Conservation (phyloP, 2,329 filamentous ascomycete genomes). For the Grosmannia clavigera region DNA sequence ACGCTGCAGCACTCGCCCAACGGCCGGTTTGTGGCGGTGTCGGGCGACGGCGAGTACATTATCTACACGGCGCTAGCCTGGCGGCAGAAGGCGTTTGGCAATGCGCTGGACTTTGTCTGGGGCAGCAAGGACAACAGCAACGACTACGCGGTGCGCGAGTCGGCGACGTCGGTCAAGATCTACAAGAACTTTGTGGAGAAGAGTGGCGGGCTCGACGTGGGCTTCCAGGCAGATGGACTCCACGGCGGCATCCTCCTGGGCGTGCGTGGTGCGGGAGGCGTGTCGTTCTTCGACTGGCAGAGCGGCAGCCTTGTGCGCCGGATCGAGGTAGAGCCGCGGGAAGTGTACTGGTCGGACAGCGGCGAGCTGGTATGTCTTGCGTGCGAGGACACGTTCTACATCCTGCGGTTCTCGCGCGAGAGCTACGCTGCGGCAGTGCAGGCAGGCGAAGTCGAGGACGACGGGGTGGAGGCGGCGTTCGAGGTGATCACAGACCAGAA, state of each 20-base stretch:
- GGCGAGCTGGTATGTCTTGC: slow-evolving; percentile 87
- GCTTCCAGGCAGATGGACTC: slow-evolving; percentile 87
- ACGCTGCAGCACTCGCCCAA: slow-evolving; percentile 94
- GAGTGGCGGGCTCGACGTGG: slow-evolving; percentile 75
- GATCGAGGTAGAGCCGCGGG: slow-evolving; percentile 66
- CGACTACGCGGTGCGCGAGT: slow-evolving; percentile 95
- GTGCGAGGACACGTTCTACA: slow-evolving; percentile 91
- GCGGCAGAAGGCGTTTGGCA: slow-evolving; percentile 95
- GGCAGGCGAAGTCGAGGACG: slow-evolving; percentile 68
- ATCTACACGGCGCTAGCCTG: slow-evolving; percentile 95
- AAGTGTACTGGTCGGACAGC: slow-evolving; percentile 93
- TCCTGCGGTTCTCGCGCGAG: slow-evolving; percentile 82
- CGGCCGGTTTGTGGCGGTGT: slow-evolving; percentile 70
- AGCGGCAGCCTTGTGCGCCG: slow-evolving; percentile 78
- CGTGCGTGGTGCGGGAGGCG: slow-evolving; percentile 86
- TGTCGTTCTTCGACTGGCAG: slow-evolving; percentile 95
- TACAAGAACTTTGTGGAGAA: slow-evolving; percentile 98
- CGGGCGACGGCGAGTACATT: slow-evolving; percentile 96
- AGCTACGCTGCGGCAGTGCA: slow-evolving; percentile 77
- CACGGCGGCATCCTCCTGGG: slow-evolving; percentile 82
- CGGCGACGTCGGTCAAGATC: slow-evolving; percentile 84
- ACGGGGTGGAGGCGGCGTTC: slow-evolving; percentile 91
- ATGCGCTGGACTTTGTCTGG: slow-evolving; percentile 93
- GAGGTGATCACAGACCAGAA: slow-evolving; percentile 94
- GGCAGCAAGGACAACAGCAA: slow-evolving; percentile 95